These are phyloP conservation scores for Helicocarpus griseus DNA, from an alignment of 2,329 filamentous ascomycete species.

Conservation along the genomic window DNA sequence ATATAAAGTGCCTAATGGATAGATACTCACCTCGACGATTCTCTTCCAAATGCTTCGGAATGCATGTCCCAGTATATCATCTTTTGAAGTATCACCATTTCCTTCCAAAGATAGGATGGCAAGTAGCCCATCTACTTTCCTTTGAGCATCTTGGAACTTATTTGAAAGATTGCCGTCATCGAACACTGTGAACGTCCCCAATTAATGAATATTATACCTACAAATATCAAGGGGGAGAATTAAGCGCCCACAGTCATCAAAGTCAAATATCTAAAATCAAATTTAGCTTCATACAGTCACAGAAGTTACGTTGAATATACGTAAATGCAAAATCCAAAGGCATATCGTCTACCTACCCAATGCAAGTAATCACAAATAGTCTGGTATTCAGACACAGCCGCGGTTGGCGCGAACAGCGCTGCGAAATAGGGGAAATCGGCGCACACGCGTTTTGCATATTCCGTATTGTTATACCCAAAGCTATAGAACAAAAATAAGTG, in stretches of 20 bases:
- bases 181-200: not conserved
- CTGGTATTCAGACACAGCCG: slow-evolving; percentile 15
- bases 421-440: slow-evolving; percentile 20
- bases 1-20: not conserved
- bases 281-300: not conserved
- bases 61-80: slow-evolving; percentile 19
- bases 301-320: not conserved
- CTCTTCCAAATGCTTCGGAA: slow-evolving; percentile 21
- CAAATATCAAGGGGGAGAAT: not conserved
- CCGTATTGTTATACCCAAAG: not conserved
- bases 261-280: not conserved
- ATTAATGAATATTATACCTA: not conserved
- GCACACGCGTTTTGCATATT: slow-evolving; percentile 9
- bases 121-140: not conserved
- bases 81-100: slow-evolving; percentile 4
- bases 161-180: not conserved
- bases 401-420: slow-evolving; percentile 17
- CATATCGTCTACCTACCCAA: slow-evolving; percentile 9
- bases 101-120: not conserved
- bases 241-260: not conserved
- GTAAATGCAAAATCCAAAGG: not conserved
- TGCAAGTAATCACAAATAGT: slow-evolving; percentile 17
- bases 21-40: slow-evolving; percentile 12
- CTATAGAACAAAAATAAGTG: not conserved
- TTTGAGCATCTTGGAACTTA: not conserved